A percentile compares a stretch with the other conserved stretches of the same genome.
Conservation (phyloP, 2,329 filamentous ascomycete species). For the Fusarium albosuccineum region DNA sequence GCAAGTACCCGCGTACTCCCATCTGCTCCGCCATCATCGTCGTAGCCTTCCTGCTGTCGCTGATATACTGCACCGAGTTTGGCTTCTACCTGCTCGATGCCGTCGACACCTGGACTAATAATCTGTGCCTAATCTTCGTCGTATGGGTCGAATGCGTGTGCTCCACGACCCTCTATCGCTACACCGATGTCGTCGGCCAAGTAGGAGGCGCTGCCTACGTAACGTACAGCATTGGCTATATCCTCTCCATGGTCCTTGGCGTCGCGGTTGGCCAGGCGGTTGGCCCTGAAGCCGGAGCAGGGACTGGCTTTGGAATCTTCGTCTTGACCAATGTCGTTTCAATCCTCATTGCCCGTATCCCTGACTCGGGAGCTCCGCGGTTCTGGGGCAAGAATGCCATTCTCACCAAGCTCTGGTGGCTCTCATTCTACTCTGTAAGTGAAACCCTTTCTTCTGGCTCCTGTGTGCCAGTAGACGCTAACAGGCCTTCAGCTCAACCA, state of each 20-base stretch:
- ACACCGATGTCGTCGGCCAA: background rate
- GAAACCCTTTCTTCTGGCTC: too few species aligned
- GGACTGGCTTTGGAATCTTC: background rate
- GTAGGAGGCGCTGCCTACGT: background rate
- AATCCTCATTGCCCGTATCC: background rate
- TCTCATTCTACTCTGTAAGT: background rate
- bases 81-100: background rate
- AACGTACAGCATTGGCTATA: background rate
- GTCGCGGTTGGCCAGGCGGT: background rate
- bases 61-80: constrained; percentile 1
- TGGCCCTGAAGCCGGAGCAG: background rate
- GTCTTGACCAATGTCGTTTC: background rate
- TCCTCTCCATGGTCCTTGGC: background rate
- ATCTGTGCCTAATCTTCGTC: constrained; percentile 1
- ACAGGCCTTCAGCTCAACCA: background rate
- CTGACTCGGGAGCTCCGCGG: background rate
- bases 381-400: background rate
- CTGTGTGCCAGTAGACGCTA: too few species aligned
- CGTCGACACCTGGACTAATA: background rate
- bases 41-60: background rate
- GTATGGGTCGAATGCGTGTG: background rate
- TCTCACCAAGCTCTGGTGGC: background rate
- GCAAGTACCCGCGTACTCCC: background rate
- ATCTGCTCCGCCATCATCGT: background rate
- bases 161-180: background rate